Evolutionary conservation across 208 protist genomes (phyloP).

Genomic region (Trypanosoma brucei): DNA sequence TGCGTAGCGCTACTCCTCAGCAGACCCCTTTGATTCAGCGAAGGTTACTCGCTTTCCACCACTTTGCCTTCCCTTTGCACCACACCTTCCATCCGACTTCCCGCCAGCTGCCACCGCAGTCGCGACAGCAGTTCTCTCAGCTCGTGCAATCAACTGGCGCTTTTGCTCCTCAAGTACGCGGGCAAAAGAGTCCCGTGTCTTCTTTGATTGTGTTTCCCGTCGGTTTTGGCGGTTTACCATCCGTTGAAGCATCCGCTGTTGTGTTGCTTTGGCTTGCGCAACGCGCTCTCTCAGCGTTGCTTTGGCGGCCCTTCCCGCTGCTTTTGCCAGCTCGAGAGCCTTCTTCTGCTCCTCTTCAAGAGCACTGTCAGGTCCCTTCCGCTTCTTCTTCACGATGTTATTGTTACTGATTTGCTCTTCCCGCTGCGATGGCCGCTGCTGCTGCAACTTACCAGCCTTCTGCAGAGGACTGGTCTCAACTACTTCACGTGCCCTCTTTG

Average conservation of each 20-base stretch:
- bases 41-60: conserved; percentile 60
- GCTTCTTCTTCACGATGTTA: conserved; percentile 1
- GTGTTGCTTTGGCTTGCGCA: conserved; percentile 43
- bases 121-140: conserved; percentile 27
- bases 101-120: conserved; percentile 13
- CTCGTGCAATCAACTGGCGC: conserved; percentile 59
- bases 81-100: conserved; percentile 15
- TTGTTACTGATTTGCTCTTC: conserved; percentile 2
- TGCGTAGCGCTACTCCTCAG: background rate
- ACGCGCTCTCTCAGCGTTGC: conserved; percentile 49
- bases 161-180: conserved; percentile 83
- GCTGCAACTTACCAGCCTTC: no score
- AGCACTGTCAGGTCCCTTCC: background rate
- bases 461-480: no score
- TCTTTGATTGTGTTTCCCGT: conserved; percentile 38
- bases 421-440: no score
- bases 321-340: conserved; percentile 54
- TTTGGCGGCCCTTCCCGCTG: conserved; percentile 40
- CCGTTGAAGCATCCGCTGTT: conserved; percentile 49
- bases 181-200: conserved; percentile 50
- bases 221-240: conserved; percentile 32
- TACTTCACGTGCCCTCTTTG: no score
- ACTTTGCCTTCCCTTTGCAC: conserved; percentile 9
- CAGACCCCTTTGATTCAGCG: conserved; percentile 4
- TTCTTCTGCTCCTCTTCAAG: conserved; percentile 41